A percentile compares a stretch with the other conserved stretches of the same genome.
Conservation (phyloP, 1,284 basidiomycete species). For the Apiotrichum gracile region DNA sequence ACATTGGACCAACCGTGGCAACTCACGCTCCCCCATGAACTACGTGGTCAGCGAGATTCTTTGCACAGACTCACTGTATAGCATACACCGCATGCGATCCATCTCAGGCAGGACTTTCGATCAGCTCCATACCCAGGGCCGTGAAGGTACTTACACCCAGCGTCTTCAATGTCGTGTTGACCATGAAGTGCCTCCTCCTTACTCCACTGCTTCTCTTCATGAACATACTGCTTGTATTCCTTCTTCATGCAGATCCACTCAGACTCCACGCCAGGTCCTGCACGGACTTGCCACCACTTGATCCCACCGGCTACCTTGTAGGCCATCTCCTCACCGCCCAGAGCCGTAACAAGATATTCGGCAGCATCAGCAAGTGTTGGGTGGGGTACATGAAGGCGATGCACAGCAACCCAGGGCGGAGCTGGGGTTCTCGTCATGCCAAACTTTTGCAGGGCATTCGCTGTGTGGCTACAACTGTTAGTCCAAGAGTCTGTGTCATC, state of each 20-base stretch:
- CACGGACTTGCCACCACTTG: constrained; percentile 95
- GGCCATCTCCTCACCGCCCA: constrained; percentile 75
- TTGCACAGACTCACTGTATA: constrained; percentile 53
- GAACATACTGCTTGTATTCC: constrained; percentile 42
- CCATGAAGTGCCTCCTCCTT: constrained; percentile 7
- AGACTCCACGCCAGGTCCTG: constrained; percentile 68
- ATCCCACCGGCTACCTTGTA: constrained; percentile 75
- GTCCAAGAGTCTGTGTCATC: constrained; percentile 2
- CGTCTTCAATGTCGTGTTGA: constrained; percentile 18
- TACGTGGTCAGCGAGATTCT: constrained; percentile 11
- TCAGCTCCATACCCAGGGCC: not conserved
- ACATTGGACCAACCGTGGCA: not conserved
- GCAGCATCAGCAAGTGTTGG: constrained; percentile 72
- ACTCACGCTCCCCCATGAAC: constrained; percentile 58
- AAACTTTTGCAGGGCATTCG: constrained; percentile 65
- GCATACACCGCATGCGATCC: constrained; percentile 78
- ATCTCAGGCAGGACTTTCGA: constrained; percentile 57
- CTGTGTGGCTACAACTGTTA: constrained; percentile 2
- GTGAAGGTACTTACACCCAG: constrained; percentile 18
- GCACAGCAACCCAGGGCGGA: constrained; percentile 79
- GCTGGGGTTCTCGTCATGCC: constrained; percentile 78
- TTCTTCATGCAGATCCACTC: constrained; percentile 76
- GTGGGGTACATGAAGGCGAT: constrained; percentile 62
- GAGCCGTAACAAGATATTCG: constrained; percentile 63
- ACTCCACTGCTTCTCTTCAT: constrained; percentile 27